Percentiles rank a stretch among this genome's conserved stretches.
phyloP scores from a whole-genome alignment of 306 rosid species.

The Dryas alaskensis region DNA sequence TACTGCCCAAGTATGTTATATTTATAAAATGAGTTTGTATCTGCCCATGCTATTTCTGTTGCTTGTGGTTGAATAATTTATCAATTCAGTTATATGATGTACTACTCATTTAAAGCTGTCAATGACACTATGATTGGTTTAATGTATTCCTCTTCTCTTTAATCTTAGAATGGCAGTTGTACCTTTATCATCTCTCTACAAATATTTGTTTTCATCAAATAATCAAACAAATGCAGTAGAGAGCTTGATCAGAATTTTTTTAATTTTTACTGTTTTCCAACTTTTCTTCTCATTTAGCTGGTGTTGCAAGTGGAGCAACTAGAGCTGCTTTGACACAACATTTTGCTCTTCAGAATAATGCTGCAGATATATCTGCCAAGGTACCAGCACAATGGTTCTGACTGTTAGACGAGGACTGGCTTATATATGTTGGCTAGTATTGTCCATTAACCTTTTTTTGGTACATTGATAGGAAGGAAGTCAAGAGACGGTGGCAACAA shows the following conservation, averaged over 20 bases:
- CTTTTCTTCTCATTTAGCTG: slow-evolving; percentile 55
- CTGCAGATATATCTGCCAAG: slow-evolving; percentile 70
- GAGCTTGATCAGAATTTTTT: slow-evolving; percentile 5
- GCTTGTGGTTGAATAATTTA: neutral
- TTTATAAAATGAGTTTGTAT: neutral
- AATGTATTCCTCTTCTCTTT: neutral
- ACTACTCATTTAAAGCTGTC: neutral
- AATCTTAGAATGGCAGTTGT: neutral
- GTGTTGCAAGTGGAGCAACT: slow-evolving; percentile 99
- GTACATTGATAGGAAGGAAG: slow-evolving; percentile 53
- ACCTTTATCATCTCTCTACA: neutral
- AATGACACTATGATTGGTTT: neutral
- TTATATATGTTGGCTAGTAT: slow-evolving; percentile 4
- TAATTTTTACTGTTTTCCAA: slow-evolving; percentile 5
- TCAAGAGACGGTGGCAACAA: slow-evolving; percentile 73
- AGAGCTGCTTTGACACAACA: slow-evolving; percentile 99
- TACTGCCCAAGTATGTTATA: neutral
- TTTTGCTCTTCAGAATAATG: slow-evolving; percentile 75
- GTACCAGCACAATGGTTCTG: slow-evolving; percentile 27
- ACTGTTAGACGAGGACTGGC: neutral
- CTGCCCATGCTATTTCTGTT: neutral
- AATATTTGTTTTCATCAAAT: neutral
- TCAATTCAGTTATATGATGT: neutral
- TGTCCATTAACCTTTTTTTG: slow-evolving; percentile 17
- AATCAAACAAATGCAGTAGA: neutral